A percentile compares a stretch with the other conserved stretches of the same genome.
Conservation (phyloP, 1,284 basidiomycete species). For the Ganoderma lingzhi region DNA sequence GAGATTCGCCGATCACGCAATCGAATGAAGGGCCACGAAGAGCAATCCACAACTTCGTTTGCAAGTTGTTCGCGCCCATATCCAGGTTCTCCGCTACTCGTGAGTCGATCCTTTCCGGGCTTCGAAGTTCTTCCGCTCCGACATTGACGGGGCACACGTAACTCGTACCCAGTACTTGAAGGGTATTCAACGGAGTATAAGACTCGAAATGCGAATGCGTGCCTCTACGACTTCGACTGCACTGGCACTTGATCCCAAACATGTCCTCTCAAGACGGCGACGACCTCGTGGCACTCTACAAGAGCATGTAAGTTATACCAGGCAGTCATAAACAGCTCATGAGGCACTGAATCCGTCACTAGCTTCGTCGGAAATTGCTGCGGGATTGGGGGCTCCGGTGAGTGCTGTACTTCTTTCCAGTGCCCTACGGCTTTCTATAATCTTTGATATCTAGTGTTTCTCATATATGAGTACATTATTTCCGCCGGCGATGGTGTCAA, state of each 20-base stretch:
- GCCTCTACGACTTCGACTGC: not conserved
- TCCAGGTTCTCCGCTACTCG: not conserved
- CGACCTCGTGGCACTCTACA: not conserved
- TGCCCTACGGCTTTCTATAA: not conserved
- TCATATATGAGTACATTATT: conserved; percentile 13
- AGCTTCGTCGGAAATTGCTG: conserved; percentile 8
- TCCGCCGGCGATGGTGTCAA: conserved; percentile 12
- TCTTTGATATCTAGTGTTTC: not conserved
- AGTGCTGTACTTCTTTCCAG: not conserved
- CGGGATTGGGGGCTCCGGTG: conserved; percentile 6
- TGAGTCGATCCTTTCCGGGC: not conserved
- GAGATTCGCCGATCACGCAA: not conserved
- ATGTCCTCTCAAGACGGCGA: conserved; percentile 11
- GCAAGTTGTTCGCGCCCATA: not conserved
- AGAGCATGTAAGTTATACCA: not conserved
- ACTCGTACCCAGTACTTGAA: not conserved
- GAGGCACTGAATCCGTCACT: not conserved
- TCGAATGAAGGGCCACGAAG: not conserved
- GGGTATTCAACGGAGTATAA: not conserved
- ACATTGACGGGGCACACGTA: not conserved
- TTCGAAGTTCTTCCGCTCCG: not conserved
- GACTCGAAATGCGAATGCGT: not conserved
- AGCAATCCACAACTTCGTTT: not conserved
- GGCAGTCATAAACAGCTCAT: not conserved
- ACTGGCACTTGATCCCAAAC: not conserved